These are phyloP conservation scores for Gynochthodes officinalis DNA, from an alignment of 257 asterid genomes.

Conservation along the genomic window DNA sequence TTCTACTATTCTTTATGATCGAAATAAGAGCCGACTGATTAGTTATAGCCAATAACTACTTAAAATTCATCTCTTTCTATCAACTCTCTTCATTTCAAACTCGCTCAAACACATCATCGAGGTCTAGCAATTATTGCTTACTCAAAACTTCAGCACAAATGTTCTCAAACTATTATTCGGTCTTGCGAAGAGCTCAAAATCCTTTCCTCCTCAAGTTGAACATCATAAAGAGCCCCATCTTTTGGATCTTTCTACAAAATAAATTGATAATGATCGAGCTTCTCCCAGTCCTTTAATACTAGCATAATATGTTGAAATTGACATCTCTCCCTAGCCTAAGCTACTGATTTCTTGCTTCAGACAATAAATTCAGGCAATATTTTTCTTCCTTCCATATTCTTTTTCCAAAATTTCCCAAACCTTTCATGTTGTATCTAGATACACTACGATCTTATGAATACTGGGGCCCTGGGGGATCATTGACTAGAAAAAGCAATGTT, in stretches of 20 bases:
- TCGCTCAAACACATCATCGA: not conserved
- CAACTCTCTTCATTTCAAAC: not conserved
- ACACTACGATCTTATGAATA: no score
- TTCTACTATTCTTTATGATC: not conserved
- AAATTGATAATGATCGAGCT: not conserved
- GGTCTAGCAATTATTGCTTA: not conserved
- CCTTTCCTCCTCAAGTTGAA: not conserved
- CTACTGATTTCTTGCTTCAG: not conserved
- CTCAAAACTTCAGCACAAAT: not conserved
- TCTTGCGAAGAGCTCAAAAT: not conserved
- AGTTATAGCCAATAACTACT: not conserved
- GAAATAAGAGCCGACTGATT: not conserved
- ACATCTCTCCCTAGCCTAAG: not conserved
- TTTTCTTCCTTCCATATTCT: not conserved
- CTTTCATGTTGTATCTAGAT: no score
- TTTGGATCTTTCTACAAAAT: not conserved
- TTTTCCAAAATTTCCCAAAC: not conserved
- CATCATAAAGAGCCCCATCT: not conserved
- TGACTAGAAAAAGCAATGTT: not conserved
- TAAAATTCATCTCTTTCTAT: not conserved
- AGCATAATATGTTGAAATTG: not conserved
- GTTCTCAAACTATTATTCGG: not conserved
- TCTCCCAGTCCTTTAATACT: not conserved
- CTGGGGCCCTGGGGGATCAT: no score
- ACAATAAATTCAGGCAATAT: not conserved